Conservation (phyloP, 495 filamentous ascomycete species). For the Xylaria bambusicola region DNA sequence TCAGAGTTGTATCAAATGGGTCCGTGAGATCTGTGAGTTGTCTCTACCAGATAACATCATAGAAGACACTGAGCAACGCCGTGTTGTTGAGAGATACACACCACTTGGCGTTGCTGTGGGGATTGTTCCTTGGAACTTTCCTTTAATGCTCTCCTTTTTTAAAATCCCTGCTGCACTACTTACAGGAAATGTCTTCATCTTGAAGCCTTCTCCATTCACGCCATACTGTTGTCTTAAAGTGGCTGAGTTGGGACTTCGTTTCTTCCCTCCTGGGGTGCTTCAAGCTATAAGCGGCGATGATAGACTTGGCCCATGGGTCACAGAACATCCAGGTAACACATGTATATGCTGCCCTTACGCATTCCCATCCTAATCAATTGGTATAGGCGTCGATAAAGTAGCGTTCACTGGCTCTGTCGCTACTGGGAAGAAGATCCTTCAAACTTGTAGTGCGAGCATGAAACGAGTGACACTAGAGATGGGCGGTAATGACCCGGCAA, state of each 20-base stretch:
- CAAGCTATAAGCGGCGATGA: slow-evolving; percentile 61
- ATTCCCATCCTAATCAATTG: not conserved
- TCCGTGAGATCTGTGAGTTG: no score
- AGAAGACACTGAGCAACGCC: slow-evolving; percentile 41
- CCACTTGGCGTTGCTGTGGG: slow-evolving; percentile 49
- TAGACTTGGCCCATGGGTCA: slow-evolving; percentile 55
- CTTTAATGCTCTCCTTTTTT: slow-evolving; percentile 42
- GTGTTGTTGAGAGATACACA: slow-evolving; percentile 38
- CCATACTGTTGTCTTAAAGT: slow-evolving; percentile 62
- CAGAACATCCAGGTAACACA: slow-evolving; percentile 42
- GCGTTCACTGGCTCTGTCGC: slow-evolving; percentile 60
- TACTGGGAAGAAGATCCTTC: slow-evolving; percentile 59
- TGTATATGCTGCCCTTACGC: not conserved
- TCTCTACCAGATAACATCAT: slow-evolving; percentile 25
- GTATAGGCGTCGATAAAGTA: slow-evolving; percentile 52
- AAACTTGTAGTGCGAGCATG: slow-evolving; percentile 48
- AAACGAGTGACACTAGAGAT: slow-evolving; percentile 60
- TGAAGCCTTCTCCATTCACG: slow-evolving; percentile 58
- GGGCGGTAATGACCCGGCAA: slow-evolving; percentile 61
- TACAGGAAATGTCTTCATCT: slow-evolving; percentile 54
- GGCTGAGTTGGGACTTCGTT: slow-evolving; percentile 52
- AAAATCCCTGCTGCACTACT: slow-evolving; percentile 51
- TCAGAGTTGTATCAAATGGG: no score
- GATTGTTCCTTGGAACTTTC: slow-evolving; percentile 60
- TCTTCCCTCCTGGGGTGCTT: slow-evolving; percentile 61